Base-by-base conservation (phyloP, 768 basidiomycete species). In the Podaxis carcinomalis region DNA sequence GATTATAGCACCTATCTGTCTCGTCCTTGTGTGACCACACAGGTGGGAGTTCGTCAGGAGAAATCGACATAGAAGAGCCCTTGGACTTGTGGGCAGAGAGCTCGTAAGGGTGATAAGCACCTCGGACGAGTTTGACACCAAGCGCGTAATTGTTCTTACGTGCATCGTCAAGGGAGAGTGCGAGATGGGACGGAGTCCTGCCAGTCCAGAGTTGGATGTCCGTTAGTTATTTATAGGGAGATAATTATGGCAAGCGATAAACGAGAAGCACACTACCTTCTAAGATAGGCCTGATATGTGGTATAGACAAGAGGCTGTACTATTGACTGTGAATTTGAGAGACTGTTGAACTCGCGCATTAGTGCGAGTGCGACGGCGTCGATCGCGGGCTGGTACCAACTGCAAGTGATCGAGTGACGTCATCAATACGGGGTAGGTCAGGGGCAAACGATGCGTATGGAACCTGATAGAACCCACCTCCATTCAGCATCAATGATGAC, bases 101-200 rank as follows among this genome's bases (percentile, higher is more conserved):
- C 68, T 97, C 95, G 60, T 90, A 83, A 0, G 85, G 79, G 68
- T 95, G 92, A 72, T 98, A 98, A 2, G 95, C 95, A 0, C 95
- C 95, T 23, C 95, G 85, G 32, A 97, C 95, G 51, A 98, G 88
- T 73, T 97, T 98, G 58, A 93, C 86, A 9, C 95, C 95, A 0
- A 96, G 80, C 0, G 89, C 79, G 69, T 92, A 96, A 39, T 83
- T 78, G 63, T 87, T 77, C 54, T 70, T 71, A 63, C 82, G 77
- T 3, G 95, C 90, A 54, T 91, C 88, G 13, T 73, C 73, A 49
- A 95, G 74, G 39, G 85, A 82, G 19, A 84, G 83, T 0, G 73
- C 74, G 3, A 97, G 81, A 65, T 93, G 86, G n/a, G 74, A 70
- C 3, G 87, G 88, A 0, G 85, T 89, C 56, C 92, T 90, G 62